phyloP scores from a whole-genome alignment of 371 early-diverging fungal species.

The Syncephalastrum monosporum region DNA sequence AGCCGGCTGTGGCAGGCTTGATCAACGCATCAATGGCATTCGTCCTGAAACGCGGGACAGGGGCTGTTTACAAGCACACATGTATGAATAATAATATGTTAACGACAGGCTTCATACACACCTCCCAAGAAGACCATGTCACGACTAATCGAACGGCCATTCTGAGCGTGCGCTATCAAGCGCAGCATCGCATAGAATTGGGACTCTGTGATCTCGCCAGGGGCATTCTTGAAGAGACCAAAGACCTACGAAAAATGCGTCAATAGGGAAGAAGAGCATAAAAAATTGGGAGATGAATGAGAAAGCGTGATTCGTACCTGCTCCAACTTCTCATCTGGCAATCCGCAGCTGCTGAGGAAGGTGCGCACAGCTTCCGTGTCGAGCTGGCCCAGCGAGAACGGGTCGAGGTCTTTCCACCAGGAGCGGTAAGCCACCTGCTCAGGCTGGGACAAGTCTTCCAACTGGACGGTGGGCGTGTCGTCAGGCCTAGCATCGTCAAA shows the following conservation, averaged over 20 bases:
- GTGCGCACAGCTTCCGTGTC: constrained; percentile 33
- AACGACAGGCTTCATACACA: constrained; percentile 7
- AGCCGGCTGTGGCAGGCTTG: constrained; percentile 12
- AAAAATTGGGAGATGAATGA: background rate
- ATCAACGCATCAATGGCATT: constrained; percentile 43
- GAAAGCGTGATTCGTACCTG: constrained; percentile 21
- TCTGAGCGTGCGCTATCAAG: constrained; percentile 49
- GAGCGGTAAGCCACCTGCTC: constrained; percentile 37
- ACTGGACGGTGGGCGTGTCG: constrained; percentile 22
- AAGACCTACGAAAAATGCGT: constrained; percentile 25
- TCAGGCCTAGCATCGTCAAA: constrained; percentile 6
- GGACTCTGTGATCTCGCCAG: constrained; percentile 29
- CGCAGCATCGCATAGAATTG: constrained; percentile 50
- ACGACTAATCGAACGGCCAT: constrained; percentile 42
- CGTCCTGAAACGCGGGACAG: constrained; percentile 39
- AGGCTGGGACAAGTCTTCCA: constrained; percentile 32
- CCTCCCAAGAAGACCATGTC: constrained; percentile 47
- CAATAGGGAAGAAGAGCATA: background rate
- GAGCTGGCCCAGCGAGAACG: constrained; percentile 32
- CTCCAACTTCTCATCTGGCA: constrained; percentile 34
- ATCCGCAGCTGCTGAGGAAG: constrained; percentile 37
- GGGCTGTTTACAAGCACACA: constrained; percentile 22
- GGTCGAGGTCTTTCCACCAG: constrained; percentile 52
- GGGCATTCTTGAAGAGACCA: constrained; percentile 36
- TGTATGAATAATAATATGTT: background rate